Evolutionary conservation across 2,329 filamentous ascomycete species (phyloP).

Genomic region (Orbilia ellipsospora): DNA sequence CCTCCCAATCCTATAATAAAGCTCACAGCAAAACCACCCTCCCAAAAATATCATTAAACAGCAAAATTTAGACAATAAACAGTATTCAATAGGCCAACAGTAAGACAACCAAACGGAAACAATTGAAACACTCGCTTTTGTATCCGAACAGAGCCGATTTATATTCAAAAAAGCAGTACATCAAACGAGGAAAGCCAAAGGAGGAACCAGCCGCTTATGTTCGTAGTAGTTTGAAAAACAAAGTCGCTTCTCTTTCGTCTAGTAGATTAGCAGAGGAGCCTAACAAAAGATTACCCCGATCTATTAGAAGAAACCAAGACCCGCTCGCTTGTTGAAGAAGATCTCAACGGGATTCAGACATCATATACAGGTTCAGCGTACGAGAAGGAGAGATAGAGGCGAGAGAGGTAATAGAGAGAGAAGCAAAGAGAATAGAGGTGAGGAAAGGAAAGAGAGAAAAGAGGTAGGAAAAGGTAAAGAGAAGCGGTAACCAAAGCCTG

Average conservation of each 20-base stretch:
- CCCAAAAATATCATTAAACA: slow-evolving; percentile 4
- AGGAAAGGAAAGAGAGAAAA: not conserved
- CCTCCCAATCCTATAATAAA: too few relatives aligned
- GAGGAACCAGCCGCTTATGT: slow-evolving; percentile 1
- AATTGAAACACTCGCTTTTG: slow-evolving; percentile 5
- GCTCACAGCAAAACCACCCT: not conserved
- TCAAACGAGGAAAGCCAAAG: slow-evolving; percentile 5
- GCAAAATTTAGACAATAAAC: not conserved
- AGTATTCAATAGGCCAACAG: not conserved
- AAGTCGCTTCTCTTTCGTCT: too few relatives aligned
- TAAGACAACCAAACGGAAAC: slow-evolving; percentile 3
- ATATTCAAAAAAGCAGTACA: not conserved
- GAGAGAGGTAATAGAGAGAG: not conserved
- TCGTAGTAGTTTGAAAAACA: too few relatives aligned
- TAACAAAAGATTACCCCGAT: too few relatives aligned
- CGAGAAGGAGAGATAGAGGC: slow-evolving; percentile 2
- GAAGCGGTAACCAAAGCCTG: not conserved
- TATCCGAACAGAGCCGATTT: not conserved
- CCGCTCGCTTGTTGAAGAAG: not conserved
- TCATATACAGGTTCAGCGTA: not conserved
- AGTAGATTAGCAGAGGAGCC: too few relatives aligned
- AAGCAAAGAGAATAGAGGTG: not conserved
- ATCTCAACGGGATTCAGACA: not conserved
- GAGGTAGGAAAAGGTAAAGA: not conserved
- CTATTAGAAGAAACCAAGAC: too few relatives aligned